Evolutionary conservation across 495 filamentous ascomycete genomes (phyloP).

Genomic region (Talaromyces adpressus): DNA sequence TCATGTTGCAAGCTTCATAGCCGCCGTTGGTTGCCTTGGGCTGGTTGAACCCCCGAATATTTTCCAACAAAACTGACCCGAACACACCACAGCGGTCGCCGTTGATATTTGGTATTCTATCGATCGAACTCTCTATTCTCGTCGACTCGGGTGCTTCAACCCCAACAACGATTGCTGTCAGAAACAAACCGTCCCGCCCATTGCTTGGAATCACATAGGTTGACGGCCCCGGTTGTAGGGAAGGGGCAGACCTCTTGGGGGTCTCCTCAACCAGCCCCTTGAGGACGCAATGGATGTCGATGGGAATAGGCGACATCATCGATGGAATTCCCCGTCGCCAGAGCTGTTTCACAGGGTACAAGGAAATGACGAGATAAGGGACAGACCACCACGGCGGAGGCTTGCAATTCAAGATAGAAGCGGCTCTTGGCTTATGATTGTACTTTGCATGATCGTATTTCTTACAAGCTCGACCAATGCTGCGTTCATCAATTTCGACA

Average conservation of each 20-base stretch:
- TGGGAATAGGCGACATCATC: background rate
- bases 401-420: slow-evolving; percentile 7
- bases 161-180: background rate
- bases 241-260: slow-evolving; percentile 10
- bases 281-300: slow-evolving; percentile 1
- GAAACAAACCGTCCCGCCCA: background rate
- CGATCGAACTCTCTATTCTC: background rate
- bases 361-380: background rate
- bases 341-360: background rate
- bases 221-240: slow-evolving; percentile 3
- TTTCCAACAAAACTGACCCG: background rate
- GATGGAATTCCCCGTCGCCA: background rate
- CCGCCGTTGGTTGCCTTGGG: background rate
- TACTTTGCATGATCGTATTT: slow-evolving; percentile 18
- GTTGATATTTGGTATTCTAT: background rate
- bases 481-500: slow-evolving; percentile 67
- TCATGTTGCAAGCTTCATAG: background rate
- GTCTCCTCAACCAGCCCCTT: slow-evolving; percentile 1
- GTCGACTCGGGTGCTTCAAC: background rate
- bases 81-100: background rate
- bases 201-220: background rate
- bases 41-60: background rate
- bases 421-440: slow-evolving; percentile 14
- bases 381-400: slow-evolving; percentile 6
- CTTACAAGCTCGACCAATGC: slow-evolving; percentile 32